Percentiles rank a stretch among this genome's conserved stretches.
Evolutionary conservation across 331 rosid species (phyloP).

Genomic region (Prunus yedoensis): DNA sequence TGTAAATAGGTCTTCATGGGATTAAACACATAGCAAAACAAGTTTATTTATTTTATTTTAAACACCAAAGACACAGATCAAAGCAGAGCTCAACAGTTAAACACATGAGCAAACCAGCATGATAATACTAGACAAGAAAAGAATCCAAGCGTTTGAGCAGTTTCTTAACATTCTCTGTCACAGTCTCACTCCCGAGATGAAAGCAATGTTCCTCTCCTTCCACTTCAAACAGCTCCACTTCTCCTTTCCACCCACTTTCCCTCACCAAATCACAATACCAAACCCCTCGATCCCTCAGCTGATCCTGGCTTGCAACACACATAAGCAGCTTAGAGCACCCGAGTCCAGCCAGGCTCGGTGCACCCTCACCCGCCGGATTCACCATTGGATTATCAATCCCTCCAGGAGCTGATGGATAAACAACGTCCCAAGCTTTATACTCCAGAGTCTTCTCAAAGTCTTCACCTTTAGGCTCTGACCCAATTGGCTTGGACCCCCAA

Average conservation of each 20-base stretch:
- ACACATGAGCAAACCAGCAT: neutral
- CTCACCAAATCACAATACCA: neutral
- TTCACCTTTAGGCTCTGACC: constrained; percentile 15
- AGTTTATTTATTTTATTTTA: too few species aligned
- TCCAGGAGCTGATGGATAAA: too few species aligned
- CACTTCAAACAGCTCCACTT: too few species aligned
- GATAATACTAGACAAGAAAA: constrained; percentile 29
- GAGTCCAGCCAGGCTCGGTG: too few species aligned
- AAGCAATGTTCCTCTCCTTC: constrained; percentile 45
- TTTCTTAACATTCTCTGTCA: constrained; percentile 33
- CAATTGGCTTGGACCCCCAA: constrained; percentile 43
- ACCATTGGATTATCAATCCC: too few species aligned
- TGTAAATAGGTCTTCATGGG: too few species aligned
- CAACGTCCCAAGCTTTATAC: too few species aligned
- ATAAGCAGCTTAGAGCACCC: constrained; percentile 16
- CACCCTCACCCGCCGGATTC: too few species aligned
- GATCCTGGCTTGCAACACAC: constrained; percentile 34
- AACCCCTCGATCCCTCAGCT: constrained; percentile 50
- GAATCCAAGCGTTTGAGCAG: constrained; percentile 42
- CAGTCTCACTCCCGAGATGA: constrained; percentile 36
- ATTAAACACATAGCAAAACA: too few species aligned
- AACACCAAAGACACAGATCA: too few species aligned
- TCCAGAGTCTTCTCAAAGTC: too few species aligned
- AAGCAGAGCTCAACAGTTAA: neutral
- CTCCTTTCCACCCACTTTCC: too few species aligned